A percentile compares a stretch with the other conserved stretches of the same genome.
phyloP scores from a whole-genome alignment of 148 eudicot species.

The Simmondsia chinensis region DNA sequence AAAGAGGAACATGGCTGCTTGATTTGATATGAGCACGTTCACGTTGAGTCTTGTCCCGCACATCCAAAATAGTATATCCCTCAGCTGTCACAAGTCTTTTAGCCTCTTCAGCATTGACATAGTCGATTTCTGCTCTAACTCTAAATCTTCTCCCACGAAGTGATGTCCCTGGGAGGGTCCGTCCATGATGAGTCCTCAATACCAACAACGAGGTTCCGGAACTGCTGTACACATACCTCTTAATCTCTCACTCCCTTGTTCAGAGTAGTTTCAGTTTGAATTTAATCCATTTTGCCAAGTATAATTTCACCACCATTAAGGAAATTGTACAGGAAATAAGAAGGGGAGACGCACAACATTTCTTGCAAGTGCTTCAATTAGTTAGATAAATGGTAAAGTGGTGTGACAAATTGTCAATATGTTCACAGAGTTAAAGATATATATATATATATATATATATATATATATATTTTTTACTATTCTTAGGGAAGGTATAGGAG shows the following conservation, averaged over 20 bases:
- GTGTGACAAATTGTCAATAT: neutral
- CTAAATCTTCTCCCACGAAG: constrained; percentile 21
- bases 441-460: too few species aligned
- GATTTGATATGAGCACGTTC: constrained; percentile 82
- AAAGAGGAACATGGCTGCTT: constrained; percentile 75
- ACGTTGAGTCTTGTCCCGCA: constrained; percentile 61
- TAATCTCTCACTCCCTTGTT: constrained; percentile 18
- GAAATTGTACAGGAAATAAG: too few species aligned
- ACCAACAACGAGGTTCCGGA: constrained; percentile 43
- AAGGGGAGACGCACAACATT: too few species aligned
- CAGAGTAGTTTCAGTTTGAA: neutral
- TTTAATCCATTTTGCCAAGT: too few species aligned
- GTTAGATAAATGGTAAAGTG: neutral
- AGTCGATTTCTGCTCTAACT: constrained; percentile 59
- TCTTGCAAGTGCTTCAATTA: neutral
- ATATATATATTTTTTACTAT: too few species aligned
- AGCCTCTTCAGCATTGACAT: constrained; percentile 75
- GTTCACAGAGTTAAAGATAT: too few species aligned
- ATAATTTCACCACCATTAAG: too few species aligned
- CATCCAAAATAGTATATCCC: constrained; percentile 72
- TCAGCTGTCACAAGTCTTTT: constrained; percentile 52
- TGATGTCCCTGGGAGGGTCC: constrained; percentile 19
- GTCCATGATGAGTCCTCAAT: constrained; percentile 29
- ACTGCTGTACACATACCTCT: constrained; percentile 50
- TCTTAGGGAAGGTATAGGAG: too few species aligned